phyloP scores from a whole-genome alignment of 1,284 basidiomycete genomes.

The Chalciporus piperatoides region DNA sequence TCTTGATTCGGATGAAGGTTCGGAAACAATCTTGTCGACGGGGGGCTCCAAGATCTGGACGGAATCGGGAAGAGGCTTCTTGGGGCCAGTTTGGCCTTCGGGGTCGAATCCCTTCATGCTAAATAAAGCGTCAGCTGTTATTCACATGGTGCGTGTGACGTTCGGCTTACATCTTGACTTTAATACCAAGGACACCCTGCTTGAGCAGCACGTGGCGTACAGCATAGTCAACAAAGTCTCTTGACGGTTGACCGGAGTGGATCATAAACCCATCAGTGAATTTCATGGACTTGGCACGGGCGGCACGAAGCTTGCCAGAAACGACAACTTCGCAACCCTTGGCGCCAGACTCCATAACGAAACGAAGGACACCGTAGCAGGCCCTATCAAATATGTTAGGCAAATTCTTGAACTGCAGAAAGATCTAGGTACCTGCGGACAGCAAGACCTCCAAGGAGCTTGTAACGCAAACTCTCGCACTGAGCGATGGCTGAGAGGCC shows the following conservation, averaged over 20 bases:
- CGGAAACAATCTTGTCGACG: slow-evolving; percentile 74
- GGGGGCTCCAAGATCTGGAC: slow-evolving; percentile 88
- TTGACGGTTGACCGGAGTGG: slow-evolving; percentile 98
- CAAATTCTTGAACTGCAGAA: not conserved
- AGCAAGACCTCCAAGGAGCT: slow-evolving; percentile 98
- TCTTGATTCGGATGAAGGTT: slow-evolving; percentile 76
- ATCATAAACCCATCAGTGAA: slow-evolving; percentile 99
- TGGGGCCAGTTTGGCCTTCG: slow-evolving; percentile 83
- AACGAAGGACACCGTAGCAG: slow-evolving; percentile 99
- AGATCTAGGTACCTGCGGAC: slow-evolving; percentile 76
- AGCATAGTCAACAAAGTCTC: slow-evolving; percentile 97
- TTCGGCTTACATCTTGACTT: slow-evolving; percentile 92
- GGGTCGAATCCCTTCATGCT: slow-evolving; percentile 98
- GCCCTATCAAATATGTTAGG: slow-evolving; percentile 54
- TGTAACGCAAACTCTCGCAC: slow-evolving; percentile 98
- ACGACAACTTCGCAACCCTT: slow-evolving; percentile 99
- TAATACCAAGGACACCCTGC: slow-evolving; percentile 99
- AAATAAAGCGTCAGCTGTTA: slow-evolving; percentile 13
- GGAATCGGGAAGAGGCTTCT: slow-evolving; percentile 94
- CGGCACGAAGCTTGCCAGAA: slow-evolving; percentile 99
- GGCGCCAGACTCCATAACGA: slow-evolving; percentile 99
- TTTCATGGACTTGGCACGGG: slow-evolving; percentile 99
- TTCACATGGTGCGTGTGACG: not conserved
- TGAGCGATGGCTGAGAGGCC: slow-evolving; percentile 98
- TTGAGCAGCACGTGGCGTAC: slow-evolving; percentile 98